Evolutionary conservation across 1,284 basidiomycete genomes (phyloP), one percentile per base, ranked within the genome.

Genomic region (Moesziomyces antarcticus): DNA sequence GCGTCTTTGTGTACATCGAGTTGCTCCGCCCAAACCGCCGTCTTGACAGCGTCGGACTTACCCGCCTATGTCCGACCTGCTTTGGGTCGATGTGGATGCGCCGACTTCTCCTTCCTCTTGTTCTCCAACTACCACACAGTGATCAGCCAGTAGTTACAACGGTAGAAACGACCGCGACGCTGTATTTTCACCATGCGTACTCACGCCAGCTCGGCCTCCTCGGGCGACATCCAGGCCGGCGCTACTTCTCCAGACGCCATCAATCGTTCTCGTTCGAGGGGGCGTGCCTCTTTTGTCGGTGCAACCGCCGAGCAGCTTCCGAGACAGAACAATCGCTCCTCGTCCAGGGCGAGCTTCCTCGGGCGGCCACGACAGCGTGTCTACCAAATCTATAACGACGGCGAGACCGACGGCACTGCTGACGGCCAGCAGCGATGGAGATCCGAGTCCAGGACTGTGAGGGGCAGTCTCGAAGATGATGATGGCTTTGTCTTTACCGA

Each of bases 261-360:
- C 43, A 44, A 43, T 8, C 51, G 66, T 5, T 63, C 66, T 9
- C 59, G 66, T 9, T 63, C 60, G 1, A 48, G 66, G 46, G 56
- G 66, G 4, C 66, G 66, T 20, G 66, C 60, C 24, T 50, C 49
- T 56, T 43, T 69, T 22, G 43, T 63, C 35, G 56, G 56, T 18
- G 43, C 66, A 22, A 52, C 27, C 16, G n/a, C 66, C 3, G 50
- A 54, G 16, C 59, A 59, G 13, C 22, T 52, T 6, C 48, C 60
- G 0, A 41, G 66, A 9, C 56, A 59, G 30, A 45, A 1, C 56
- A 68, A 57, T 42, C 56, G 64, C n/a, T 73, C 70, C 5, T 58
- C 59, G 0, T 68, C 70, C 5, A 52, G 70, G 41, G 70, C 70
- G 2, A 73, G 70, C 43, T 73, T 73, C 44, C 49, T 73, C 1